Conservation (phyloP, 2,329 filamentous ascomycete genomes). For the Trichophyton rubrum region DNA sequence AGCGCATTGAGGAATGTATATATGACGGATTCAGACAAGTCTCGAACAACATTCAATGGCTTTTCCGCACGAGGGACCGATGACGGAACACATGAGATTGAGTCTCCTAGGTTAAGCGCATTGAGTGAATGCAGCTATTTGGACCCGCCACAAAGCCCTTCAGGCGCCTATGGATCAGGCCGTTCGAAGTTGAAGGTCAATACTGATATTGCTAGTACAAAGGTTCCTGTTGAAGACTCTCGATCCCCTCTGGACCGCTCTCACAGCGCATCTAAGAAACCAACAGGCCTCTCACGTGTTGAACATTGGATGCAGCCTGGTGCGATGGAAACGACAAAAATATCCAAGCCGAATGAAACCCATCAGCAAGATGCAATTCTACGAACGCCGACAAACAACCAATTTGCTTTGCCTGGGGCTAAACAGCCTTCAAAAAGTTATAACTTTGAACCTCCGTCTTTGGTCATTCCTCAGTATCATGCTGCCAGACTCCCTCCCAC, state of each 20-base stretch:
- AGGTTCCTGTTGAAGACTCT: not conserved
- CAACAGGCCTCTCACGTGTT: constrained; percentile 16
- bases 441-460: constrained; percentile 18
- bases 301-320: constrained; percentile 24
- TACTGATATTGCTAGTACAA: not conserved
- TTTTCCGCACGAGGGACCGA: constrained; percentile 27
- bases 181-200: not conserved
- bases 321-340: constrained; percentile 12
- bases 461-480: constrained; percentile 24
- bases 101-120: constrained; percentile 31
- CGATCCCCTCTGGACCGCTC: not conserved
- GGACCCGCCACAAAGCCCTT: constrained; percentile 20
- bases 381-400: constrained; percentile 9
- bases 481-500: constrained; percentile 28
- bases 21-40: constrained; percentile 19
- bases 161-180: not conserved
- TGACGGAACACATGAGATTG: constrained; percentile 23
- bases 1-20: constrained; percentile 31
- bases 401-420: constrained; percentile 12
- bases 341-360: constrained; percentile 6
- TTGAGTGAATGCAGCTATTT: constrained; percentile 36
- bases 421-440: constrained; percentile 12
- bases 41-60: constrained; percentile 18
- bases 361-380: not conserved
- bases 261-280: not conserved